These are phyloP conservation scores for Boletus fagicola DNA, from an alignment of 768 basidiomycete genomes.

Conservation along the genomic window DNA sequence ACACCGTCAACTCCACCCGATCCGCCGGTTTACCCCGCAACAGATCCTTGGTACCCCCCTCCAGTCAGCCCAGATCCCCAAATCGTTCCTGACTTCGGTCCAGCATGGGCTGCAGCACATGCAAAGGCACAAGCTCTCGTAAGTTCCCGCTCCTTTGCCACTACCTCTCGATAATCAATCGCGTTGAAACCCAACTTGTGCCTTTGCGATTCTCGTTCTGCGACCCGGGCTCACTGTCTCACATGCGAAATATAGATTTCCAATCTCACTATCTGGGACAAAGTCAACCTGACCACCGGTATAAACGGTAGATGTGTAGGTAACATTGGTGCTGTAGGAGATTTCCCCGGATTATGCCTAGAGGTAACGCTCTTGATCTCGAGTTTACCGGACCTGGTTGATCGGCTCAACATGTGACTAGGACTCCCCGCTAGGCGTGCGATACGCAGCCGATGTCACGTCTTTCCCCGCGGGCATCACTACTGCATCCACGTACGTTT, in stretches of 20 bases:
- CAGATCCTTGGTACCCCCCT: conserved; percentile 53
- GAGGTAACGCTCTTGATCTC: neutral
- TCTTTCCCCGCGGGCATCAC: neutral
- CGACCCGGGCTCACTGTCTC: conserved; percentile 1
- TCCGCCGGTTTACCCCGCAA: conserved; percentile 48
- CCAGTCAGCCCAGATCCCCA: conserved; percentile 38
- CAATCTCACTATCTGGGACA: conserved; percentile 49
- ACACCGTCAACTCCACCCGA: conserved; percentile 50
- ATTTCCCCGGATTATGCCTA: neutral
- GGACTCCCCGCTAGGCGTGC: neutral
- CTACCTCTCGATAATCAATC: neutral
- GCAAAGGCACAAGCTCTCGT: conserved; percentile 53
- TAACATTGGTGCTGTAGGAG: neutral
- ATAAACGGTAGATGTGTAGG: neutral
- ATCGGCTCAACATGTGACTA: neutral
- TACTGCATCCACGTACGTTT: neutral
- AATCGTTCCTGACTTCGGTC: conserved; percentile 39
- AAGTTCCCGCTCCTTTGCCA: conserved; percentile 7
- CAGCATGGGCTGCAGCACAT: conserved; percentile 52
- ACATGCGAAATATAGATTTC: conserved; percentile 33
- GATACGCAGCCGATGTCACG: neutral
- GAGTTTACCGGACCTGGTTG: neutral
- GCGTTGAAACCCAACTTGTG: neutral
- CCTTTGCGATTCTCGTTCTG: neutral
- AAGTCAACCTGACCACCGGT: neutral